Percentiles rank a stretch among this genome's conserved stretches.
Evolutionary conservation across 495 filamentous ascomycete species (phyloP).

Genomic region (Eremomyces bilateralis): DNA sequence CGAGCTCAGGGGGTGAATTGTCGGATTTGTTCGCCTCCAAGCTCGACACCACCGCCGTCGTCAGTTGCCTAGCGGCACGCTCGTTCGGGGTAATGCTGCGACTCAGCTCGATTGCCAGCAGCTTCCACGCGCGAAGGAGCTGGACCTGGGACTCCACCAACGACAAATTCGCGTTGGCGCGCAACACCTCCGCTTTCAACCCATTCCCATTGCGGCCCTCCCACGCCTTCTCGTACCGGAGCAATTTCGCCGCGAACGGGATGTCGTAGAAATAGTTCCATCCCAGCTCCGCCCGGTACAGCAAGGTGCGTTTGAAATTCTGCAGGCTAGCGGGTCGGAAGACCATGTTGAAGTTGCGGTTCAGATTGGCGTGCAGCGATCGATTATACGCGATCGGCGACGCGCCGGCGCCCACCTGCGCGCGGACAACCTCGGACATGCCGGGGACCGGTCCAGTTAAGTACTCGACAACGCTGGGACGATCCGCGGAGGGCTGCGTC

Average conservation of each 20-base stretch:
- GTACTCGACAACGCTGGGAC: no score
- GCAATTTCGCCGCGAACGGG: slow-evolving; percentile 44
- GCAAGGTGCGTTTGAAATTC: slow-evolving; percentile 53
- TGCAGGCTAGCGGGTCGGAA: slow-evolving; percentile 46
- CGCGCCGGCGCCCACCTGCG: no score
- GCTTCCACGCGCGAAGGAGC: slow-evolving; percentile 75
- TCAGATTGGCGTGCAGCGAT: slow-evolving; percentile 66
- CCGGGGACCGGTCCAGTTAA: no score
- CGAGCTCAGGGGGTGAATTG: slow-evolving; percentile 47
- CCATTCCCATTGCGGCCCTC: slow-evolving; percentile 40
- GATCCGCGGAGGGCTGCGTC: no score
- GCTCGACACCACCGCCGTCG: slow-evolving; percentile 46
- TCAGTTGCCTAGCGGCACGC: slow-evolving; percentile 43
- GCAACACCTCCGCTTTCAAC: slow-evolving; percentile 56
- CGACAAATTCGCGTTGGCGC: slow-evolving; percentile 75
- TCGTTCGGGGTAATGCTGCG: slow-evolving; percentile 35
- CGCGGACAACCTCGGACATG: no score
- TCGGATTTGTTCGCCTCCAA: slow-evolving; percentile 44
- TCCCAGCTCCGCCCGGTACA: slow-evolving; percentile 42
- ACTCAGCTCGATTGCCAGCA: slow-evolving; percentile 66
- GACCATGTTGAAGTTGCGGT: slow-evolving; percentile 58
- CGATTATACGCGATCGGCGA: no score
- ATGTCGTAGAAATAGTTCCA: slow-evolving; percentile 64
- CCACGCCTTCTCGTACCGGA: slow-evolving; percentile 58
- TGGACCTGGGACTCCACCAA: slow-evolving; percentile 80